A percentile compares a stretch with the other conserved stretches of the same genome.
Evolutionary conservation across 768 basidiomycete species (phyloP).

Genomic region (Dentipellis sp.): DNA sequence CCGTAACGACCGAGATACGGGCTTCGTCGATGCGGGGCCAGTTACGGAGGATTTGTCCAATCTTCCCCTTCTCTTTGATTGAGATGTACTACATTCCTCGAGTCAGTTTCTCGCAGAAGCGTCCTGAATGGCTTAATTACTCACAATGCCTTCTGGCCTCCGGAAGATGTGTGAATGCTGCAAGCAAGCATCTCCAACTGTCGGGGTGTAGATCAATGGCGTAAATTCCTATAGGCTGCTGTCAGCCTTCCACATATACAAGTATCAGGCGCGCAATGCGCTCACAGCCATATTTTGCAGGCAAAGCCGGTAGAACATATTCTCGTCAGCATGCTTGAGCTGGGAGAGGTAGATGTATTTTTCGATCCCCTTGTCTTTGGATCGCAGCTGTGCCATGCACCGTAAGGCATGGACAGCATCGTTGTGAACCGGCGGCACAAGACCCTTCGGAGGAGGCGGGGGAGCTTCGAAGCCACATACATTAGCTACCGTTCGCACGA

Average conservation of each 20-base stretch:
- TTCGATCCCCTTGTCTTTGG: slow-evolving; percentile 66
- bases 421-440: slow-evolving; percentile 52
- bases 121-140: background rate
- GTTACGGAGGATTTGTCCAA: slow-evolving; percentile 56
- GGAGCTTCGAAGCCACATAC: background rate
- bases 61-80: slow-evolving; percentile 75
- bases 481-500: background rate
- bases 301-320: slow-evolving; percentile 74
- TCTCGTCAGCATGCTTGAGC: slow-evolving; percentile 62
- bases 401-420: slow-evolving; percentile 44
- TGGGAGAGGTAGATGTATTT: slow-evolving; percentile 80
- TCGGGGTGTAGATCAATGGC: slow-evolving; percentile 88
- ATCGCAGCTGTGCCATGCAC: slow-evolving; percentile 61
- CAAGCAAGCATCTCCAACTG: slow-evolving; percentile 85
- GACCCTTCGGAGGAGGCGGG: slow-evolving; percentile 38
- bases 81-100: slow-evolving; percentile 52
- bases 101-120: background rate
- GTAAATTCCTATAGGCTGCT: slow-evolving; percentile 34
- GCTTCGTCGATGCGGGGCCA: slow-evolving; percentile 69
- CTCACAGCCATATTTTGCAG: slow-evolving; percentile 58
- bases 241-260: background rate
- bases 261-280: slow-evolving; percentile 2
- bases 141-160: slow-evolving; percentile 63
- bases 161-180: slow-evolving; percentile 76
- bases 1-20: slow-evolving; percentile 89